phyloP scores from a whole-genome alignment of 2,329 filamentous ascomycete genomes.

The Colletotrichum shisoi region DNA sequence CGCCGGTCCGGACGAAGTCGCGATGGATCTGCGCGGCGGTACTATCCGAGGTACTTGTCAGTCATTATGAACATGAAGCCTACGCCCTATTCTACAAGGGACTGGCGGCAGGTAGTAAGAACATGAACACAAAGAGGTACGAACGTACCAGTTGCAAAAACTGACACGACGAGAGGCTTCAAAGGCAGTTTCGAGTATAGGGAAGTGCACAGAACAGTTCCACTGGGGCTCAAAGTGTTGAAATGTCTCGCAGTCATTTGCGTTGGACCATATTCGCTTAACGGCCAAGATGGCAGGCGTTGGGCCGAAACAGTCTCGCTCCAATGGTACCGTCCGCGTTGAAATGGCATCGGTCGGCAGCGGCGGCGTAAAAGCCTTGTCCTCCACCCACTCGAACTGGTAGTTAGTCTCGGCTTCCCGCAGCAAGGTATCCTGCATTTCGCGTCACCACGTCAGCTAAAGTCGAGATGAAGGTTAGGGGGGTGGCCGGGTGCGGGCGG shows the following conservation, averaged over 20 bases:
- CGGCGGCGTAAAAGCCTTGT: no score
- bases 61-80: no score
- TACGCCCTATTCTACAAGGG: no score
- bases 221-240: slow-evolving; percentile 7
- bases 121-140: neutral
- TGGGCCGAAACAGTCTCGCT: neutral
- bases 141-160: neutral
- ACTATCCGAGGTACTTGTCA: neutral
- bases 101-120: neutral
- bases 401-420: no score
- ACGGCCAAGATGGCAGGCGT: neutral
- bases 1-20: neutral
- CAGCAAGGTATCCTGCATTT: no score
- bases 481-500: no score
- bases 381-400: no score
- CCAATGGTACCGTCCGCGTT: no score
- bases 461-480: no score
- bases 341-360: no score
- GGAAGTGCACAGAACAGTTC: neutral
- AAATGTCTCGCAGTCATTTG: neutral
- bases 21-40: neutral
- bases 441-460: no score
- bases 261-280: neutral
- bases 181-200: neutral
- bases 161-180: neutral